Base-by-base conservation (phyloP, 306 rosid genomes). In the Quercus agrifolia region DNA sequence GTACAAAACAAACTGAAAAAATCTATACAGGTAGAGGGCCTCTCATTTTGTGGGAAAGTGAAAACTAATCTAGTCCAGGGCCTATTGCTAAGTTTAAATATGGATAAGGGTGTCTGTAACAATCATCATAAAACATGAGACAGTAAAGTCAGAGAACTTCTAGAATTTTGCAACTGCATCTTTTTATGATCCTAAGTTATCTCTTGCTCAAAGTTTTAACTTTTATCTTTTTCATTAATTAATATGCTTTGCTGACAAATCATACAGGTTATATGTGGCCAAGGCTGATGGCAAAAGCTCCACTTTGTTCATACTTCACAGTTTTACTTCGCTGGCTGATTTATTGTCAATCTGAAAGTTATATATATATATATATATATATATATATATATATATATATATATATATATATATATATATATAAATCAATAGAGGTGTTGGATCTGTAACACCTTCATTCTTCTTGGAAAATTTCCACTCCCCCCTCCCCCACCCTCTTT, bases 201-300 rank as follows among this genome's bases (percentile, higher is more conserved):
- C 18, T 30, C 17, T 17, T 28, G 11, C 20, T 28, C 31, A 6
- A 17, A 13, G 70, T 30, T 64, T 64, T 31, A 28, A 46, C 21
- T 28, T 64, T 30, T 64, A 20, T 28, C 17, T 52, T 75, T 69
- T 67, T 58, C 68, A 52, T 61, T 62, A 66, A 30, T 25, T 71
- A 31, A 72, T 38, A 23, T 74, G 15, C 15, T 77, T 73, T 55
- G 78, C 75, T 81, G 79, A 70, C 68, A 17, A 66, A 68, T 75
- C 49, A 33, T 68, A 69, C 81, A 81, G 84, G 80, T 66, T 81
- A 83, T 75, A 68, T 69, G 57, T 46, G 30, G 78, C 56, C 64
- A 63, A 77, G 74, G 75, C 38, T 18, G 3, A 55, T 27, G 74
- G 64, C 70, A 76, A 71, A 74, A 33, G 61, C 75, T 38, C 78